Evolutionary conservation across 2,329 filamentous ascomycete genomes (phyloP).

Genomic region (Penicillium capsulatum): DNA sequence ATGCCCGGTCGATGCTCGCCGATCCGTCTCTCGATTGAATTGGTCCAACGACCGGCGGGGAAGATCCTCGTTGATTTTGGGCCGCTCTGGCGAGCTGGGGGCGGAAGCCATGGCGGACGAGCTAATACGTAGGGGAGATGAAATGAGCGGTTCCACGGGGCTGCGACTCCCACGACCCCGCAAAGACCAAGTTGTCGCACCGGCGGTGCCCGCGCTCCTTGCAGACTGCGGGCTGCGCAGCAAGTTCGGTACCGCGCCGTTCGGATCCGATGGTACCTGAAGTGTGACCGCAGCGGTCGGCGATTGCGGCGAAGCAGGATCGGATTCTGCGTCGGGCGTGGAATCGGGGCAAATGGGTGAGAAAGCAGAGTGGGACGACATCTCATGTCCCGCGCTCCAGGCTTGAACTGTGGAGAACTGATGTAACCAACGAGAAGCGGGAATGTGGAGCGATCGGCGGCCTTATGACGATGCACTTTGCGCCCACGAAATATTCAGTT

Average conservation of each 20-base stretch:
- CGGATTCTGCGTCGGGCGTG: slow-evolving; percentile 54
- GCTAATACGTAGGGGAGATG: slow-evolving; percentile 34
- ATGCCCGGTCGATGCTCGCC: slow-evolving; percentile 6
- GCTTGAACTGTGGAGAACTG: slow-evolving; percentile 24
- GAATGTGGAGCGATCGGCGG: slow-evolving; percentile 25
- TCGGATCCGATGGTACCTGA: slow-evolving; percentile 22
- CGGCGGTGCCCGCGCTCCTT: slow-evolving; percentile 38
- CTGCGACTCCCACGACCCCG: slow-evolving; percentile 19
- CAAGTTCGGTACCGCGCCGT: slow-evolving; percentile 66
- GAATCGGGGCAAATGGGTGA: slow-evolving; percentile 68
- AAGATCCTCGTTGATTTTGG: slow-evolving; percentile 32
- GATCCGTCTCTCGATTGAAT: slow-evolving; percentile 28
- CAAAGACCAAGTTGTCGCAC: slow-evolving; percentile 30
- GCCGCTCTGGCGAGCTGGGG: slow-evolving; percentile 28
- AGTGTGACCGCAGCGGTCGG: background rate
- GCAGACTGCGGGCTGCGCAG: slow-evolving; percentile 38
- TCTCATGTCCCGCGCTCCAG: slow-evolving; percentile 28
- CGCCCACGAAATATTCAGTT: too few relatives aligned
- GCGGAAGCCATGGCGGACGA: slow-evolving; percentile 32
- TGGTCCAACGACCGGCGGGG: slow-evolving; percentile 34
- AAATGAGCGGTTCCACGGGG: slow-evolving; percentile 25
- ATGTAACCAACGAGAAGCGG: slow-evolving; percentile 16
- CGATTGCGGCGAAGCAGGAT: slow-evolving; percentile 2
- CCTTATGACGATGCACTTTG: slow-evolving; percentile 10
- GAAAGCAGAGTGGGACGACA: slow-evolving; percentile 25